Conservation (phyloP, 208 protist genomes). For the Kentomonas sorsogonicus region DNA sequence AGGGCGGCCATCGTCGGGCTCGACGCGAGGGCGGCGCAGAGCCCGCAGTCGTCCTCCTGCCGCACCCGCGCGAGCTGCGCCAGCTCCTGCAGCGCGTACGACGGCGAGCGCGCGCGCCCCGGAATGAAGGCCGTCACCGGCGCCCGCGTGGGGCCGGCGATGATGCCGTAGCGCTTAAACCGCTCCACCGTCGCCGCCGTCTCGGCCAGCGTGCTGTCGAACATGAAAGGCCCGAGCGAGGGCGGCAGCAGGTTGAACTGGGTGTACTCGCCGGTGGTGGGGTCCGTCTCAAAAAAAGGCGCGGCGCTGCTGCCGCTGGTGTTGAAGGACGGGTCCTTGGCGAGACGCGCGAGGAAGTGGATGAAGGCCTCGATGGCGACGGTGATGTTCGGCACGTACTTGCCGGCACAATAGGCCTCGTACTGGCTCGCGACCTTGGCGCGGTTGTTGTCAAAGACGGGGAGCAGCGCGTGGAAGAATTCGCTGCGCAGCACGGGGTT, state of each 20-base stretch:
- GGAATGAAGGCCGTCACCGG: constrained; percentile 59
- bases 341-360: constrained; percentile 52
- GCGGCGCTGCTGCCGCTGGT: constrained; percentile 15
- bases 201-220: constrained; percentile 73
- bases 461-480: constrained; percentile 72
- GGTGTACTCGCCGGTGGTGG: constrained; percentile 34
- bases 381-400: constrained; percentile 81
- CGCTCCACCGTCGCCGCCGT: constrained; percentile 50
- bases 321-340: constrained; percentile 12
- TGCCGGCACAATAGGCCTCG: constrained; percentile 66
- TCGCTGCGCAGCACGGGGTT: constrained; percentile 65
- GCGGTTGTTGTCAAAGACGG: constrained; percentile 56
- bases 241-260: constrained; percentile 69
- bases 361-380: constrained; percentile 75
- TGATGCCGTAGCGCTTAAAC: constrained; percentile 70
- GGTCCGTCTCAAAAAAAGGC: constrained; percentile 36
- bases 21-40: constrained; percentile 34
- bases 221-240: constrained; percentile 59
- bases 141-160: constrained; percentile 49
- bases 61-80: constrained; percentile 65
- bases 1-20: constrained; percentile 34
- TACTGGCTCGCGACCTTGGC: constrained; percentile 46
- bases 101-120: too few species aligned
- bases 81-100: constrained; percentile 62
- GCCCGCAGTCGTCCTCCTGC: constrained; percentile 44